Conservation (phyloP, 352 stramenopile species). For the Globisporangium carolinianum region DNA sequence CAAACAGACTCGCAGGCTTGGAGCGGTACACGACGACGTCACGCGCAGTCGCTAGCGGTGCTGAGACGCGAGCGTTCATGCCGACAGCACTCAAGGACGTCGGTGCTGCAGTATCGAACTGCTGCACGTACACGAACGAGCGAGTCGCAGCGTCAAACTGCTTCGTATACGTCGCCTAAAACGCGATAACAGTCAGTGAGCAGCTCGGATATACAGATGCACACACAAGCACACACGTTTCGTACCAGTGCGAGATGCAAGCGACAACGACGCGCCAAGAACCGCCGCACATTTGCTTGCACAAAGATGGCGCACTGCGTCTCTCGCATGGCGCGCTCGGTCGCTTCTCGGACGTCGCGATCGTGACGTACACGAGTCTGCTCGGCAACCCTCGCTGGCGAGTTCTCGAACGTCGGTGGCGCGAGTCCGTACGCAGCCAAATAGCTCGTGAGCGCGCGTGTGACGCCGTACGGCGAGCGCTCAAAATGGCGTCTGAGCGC, state of each 20-base stretch:
- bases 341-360: background rate
- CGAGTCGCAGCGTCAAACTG: slow-evolving; percentile 21
- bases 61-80: too few relatives aligned
- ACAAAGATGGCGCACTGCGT: slow-evolving; percentile 19
- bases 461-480: slow-evolving; percentile 10
- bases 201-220: background rate
- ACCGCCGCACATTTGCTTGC: slow-evolving; percentile 26
- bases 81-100: too few relatives aligned
- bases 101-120: background rate
- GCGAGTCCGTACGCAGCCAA: slow-evolving; percentile 19
- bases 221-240: background rate
- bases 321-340: slow-evolving; percentile 9
- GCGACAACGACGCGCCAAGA: slow-evolving; percentile 24
- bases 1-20: slow-evolving; percentile 44
- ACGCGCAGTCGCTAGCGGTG: slow-evolving; percentile 1
- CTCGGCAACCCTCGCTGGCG: slow-evolving; percentile 26
- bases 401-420: slow-evolving; percentile 29
- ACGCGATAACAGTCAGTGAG: background rate
- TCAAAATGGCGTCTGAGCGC: slow-evolving; percentile 3
- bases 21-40: background rate
- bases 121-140: slow-evolving; percentile 30
- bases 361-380: slow-evolving; percentile 1
- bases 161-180: slow-evolving; percentile 39
- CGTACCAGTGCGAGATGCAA: slow-evolving; percentile 28
- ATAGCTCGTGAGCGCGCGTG: slow-evolving; percentile 35